These are phyloP conservation scores for Mycena vitilis DNA, from an alignment of 768 basidiomycete genomes.

Conservation along the genomic window DNA sequence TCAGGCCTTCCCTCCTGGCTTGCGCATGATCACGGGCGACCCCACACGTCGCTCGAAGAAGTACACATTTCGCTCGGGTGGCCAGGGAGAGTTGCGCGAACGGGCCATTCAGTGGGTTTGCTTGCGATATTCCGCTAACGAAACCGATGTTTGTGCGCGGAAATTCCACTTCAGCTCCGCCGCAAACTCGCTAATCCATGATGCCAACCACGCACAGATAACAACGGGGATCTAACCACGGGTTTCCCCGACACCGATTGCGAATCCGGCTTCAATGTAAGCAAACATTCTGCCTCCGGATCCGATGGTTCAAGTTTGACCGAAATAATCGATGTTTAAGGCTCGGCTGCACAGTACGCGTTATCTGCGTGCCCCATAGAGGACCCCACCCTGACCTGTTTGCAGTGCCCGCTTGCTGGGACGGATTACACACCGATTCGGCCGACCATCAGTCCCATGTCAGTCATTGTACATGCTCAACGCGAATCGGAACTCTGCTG, in stretches of 20 bases:
- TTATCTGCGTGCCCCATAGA: too few species aligned
- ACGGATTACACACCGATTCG: constrained; percentile 38
- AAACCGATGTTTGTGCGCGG: too few species aligned
- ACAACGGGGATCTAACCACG: too few species aligned
- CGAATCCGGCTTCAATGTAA: constrained; percentile 31
- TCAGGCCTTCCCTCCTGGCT: constrained; percentile 48
- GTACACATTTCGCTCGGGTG: constrained; percentile 64
- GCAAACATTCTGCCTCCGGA: too few species aligned
- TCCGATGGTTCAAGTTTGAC: not conserved
- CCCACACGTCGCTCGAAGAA: constrained; percentile 72
- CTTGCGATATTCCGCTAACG: constrained; percentile 47
- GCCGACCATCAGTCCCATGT: too few species aligned
- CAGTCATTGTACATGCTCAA: constrained; percentile 30
- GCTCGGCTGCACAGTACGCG: too few species aligned
- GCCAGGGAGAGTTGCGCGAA: constrained; percentile 53
- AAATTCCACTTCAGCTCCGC: too few species aligned
- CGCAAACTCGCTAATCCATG: too few species aligned
- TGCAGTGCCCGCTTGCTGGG: constrained; percentile 49
- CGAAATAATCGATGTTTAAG: too few species aligned
- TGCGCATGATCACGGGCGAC: constrained; percentile 56
- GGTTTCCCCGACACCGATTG: constrained; percentile 59
- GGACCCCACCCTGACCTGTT: too few species aligned
- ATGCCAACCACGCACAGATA: too few species aligned
- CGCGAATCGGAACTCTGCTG: constrained; percentile 50
- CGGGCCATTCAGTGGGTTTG: constrained; percentile 55